Percentiles rank a stretch among this genome's conserved stretches.
Evolutionary conservation across 1,139 yeast genomes (phyloP).

Genomic region (Pneumocystis wakefieldiae): DNA sequence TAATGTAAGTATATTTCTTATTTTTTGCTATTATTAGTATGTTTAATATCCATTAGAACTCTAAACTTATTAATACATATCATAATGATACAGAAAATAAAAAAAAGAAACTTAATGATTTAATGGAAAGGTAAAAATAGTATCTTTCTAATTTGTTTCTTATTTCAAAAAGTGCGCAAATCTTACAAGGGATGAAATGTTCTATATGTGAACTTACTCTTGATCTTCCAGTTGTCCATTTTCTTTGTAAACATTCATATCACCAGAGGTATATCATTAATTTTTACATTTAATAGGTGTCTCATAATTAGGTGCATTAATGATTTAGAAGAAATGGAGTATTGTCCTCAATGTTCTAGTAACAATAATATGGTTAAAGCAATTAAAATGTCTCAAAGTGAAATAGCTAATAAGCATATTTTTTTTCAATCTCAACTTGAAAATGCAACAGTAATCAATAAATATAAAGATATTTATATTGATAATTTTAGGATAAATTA

Average conservation of each 20-base stretch:
- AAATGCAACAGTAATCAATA: background rate
- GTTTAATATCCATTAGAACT: constrained; percentile 26
- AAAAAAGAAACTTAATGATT: constrained; percentile 37
- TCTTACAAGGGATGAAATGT: constrained; percentile 58
- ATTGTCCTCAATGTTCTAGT: constrained; percentile 60
- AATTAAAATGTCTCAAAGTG: constrained; percentile 45
- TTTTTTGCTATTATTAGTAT: background rate
- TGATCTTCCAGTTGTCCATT: constrained; percentile 71
- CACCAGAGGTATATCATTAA: constrained; percentile 58
- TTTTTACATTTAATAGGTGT: constrained; percentile 9
- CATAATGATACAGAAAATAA: constrained; percentile 48
- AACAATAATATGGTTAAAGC: constrained; percentile 54
- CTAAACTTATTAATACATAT: constrained; percentile 52
- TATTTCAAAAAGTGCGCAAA: constrained; percentile 26
- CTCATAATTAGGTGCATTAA: constrained; percentile 12
- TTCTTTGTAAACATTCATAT: constrained; percentile 73
- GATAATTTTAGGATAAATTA: background rate
- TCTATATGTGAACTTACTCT: constrained; percentile 52
- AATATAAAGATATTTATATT: background rate
- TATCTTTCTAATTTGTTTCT: background rate
- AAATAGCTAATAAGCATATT: constrained; percentile 46
- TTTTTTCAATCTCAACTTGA: constrained; percentile 31
- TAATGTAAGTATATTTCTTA: constrained; percentile 22
- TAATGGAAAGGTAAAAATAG: constrained; percentile 31
- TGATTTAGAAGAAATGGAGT: constrained; percentile 22